Evolutionary conservation across 495 filamentous ascomycete species (phyloP).

Genomic region (Penicillium steckii): DNA sequence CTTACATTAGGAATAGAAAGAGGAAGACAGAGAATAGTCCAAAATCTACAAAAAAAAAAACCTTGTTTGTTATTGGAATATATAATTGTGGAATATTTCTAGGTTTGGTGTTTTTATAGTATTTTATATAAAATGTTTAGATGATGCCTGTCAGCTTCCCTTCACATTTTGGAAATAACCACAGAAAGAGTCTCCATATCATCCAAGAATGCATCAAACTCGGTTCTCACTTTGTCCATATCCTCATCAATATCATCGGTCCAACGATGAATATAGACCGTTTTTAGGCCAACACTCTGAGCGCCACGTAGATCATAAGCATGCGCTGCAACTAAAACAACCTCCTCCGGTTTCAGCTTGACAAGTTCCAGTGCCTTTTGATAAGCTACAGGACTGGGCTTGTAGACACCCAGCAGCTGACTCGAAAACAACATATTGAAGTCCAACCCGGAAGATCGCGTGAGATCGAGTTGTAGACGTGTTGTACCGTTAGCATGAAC

Average conservation of each 20-base stretch:
- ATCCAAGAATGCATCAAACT: conserved; percentile 49
- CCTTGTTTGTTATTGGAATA: too few relatives aligned
- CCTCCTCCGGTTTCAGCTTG: conserved; percentile 41
- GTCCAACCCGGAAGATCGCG: conserved; percentile 41
- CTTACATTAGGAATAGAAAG: too few relatives aligned
- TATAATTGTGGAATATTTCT: too few relatives aligned
- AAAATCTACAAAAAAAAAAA: too few relatives aligned
- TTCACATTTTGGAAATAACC: conserved; percentile 13
- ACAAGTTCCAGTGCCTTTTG: conserved; percentile 43
- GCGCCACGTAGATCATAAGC: conserved; percentile 52
- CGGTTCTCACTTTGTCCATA: conserved; percentile 38
- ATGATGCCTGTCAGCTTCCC: too few relatives aligned
- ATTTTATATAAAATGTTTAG: too few relatives aligned
- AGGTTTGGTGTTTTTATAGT: too few relatives aligned
- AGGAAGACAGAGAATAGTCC: too few relatives aligned
- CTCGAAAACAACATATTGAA: conserved; percentile 56
- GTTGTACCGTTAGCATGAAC: conserved; percentile 57
- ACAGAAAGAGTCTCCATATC: conserved; percentile 32
- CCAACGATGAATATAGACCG: conserved; percentile 52
- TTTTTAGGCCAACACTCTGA: conserved; percentile 44
- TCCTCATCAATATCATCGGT: conserved; percentile 55
- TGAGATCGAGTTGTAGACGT: conserved; percentile 52
- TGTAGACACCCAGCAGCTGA: conserved; percentile 47
- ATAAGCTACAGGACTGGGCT: conserved; percentile 47
- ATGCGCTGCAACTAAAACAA: conserved; percentile 55